Conservation (phyloP, 164 flowering plant species). For the Euptelea pleiosperma region DNA sequence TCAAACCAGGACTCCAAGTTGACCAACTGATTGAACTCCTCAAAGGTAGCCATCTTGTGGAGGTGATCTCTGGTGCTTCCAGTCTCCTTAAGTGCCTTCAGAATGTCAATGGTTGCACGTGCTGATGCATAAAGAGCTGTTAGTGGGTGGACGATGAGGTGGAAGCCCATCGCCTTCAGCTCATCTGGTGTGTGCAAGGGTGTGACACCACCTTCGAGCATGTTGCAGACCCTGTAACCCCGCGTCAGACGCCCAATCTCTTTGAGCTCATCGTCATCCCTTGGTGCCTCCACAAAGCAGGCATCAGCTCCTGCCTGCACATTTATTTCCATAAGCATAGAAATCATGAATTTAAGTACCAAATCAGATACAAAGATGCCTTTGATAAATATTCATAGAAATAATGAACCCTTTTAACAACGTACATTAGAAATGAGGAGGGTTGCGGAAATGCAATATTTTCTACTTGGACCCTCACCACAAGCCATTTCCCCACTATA, state of each 20-base stretch:
- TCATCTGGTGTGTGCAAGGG: slow-evolving; percentile 32
- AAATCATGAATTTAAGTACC: too few relatives aligned
- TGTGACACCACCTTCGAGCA: slow-evolving; percentile 35
- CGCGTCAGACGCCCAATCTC: slow-evolving; percentile 18
- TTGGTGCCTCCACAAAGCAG: slow-evolving; percentile 33
- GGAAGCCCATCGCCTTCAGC: slow-evolving; percentile 32
- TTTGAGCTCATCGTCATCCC: slow-evolving; percentile 27
- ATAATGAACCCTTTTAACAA: too few relatives aligned
- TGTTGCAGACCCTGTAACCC: slow-evolving; percentile 26
- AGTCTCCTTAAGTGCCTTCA: slow-evolving; percentile 24
- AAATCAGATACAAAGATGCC: too few relatives aligned
- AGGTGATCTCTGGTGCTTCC: slow-evolving; percentile 24
- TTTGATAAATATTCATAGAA: too few relatives aligned
- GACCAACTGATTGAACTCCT: slow-evolving; percentile 27
- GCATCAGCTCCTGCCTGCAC: slow-evolving; percentile 36
- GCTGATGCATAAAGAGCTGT: slow-evolving; percentile 28
- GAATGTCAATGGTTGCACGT: slow-evolving; percentile 20
- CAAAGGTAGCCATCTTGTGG: slow-evolving; percentile 23
- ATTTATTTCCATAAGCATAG: not conserved
- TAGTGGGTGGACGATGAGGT: slow-evolving; percentile 21
- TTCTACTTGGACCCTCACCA: too few relatives aligned
- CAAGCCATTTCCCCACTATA: too few relatives aligned
- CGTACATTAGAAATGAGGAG: too few relatives aligned
- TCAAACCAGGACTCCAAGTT: slow-evolving; percentile 27
- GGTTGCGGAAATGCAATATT: too few relatives aligned